phyloP scores from a whole-genome alignment of 345 rosid species.

The Stellera chamaejasme region DNA sequence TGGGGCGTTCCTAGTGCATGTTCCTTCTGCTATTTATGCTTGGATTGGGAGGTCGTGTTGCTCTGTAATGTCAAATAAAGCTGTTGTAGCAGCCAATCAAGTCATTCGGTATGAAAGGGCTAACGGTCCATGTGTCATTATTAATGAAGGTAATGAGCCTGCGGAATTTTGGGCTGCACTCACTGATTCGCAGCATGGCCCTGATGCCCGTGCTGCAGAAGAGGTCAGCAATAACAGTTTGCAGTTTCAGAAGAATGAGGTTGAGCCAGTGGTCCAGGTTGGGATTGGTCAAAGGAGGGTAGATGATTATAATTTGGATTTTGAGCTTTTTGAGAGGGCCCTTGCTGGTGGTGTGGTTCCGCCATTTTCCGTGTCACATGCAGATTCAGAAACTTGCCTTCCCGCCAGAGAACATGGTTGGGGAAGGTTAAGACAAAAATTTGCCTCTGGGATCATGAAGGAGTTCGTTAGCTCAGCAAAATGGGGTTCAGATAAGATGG shows the following conservation, averaged over 20 bases:
- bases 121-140: slow-evolving; percentile 33
- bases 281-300: slow-evolving; percentile 32
- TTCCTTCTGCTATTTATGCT: slow-evolving; percentile 48
- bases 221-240: slow-evolving; percentile 17
- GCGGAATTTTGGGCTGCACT: slow-evolving; percentile 57
- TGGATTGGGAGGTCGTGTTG: slow-evolving; percentile 54
- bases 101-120: slow-evolving; percentile 56
- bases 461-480: slow-evolving; percentile 42
- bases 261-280: slow-evolving; percentile 5
- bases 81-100: slow-evolving; percentile 58
- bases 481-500: slow-evolving; percentile 14
- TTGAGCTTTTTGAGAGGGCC: slow-evolving; percentile 54
- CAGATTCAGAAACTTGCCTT: slow-evolving; percentile 51
- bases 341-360: slow-evolving; percentile 66
- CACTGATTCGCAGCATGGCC: slow-evolving; percentile 19
- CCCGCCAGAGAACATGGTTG: slow-evolving; percentile 61
- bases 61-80: slow-evolving; percentile 36
- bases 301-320: slow-evolving; percentile 51
- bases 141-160: slow-evolving; percentile 56
- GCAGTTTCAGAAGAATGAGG: slow-evolving; percentile 11
- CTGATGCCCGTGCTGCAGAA: slow-evolving; percentile 20
- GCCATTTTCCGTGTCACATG: slow-evolving; percentile 34
- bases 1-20: slow-evolving; percentile 54
- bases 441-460: slow-evolving; percentile 44
- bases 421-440: slow-evolving; percentile 55